These are phyloP conservation scores for Taphrina sp. DNA, from an alignment of 1,139 yeast species.

Conservation along the genomic window DNA sequence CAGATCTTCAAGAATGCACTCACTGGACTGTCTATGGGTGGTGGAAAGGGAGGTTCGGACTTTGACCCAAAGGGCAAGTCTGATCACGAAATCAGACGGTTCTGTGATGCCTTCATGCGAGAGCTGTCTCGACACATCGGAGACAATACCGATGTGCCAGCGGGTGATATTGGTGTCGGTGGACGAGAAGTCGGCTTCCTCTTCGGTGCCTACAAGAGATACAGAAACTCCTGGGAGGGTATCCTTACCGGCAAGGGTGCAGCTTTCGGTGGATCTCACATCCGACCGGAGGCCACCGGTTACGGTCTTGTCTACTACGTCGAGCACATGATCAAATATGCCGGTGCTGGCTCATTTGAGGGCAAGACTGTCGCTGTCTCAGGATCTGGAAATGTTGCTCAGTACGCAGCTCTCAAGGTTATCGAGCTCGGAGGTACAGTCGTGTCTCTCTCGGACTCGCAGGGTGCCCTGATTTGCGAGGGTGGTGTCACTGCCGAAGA, in stretches of 20 bases:
- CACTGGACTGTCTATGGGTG: constrained; percentile 97
- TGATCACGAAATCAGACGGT: constrained; percentile 91
- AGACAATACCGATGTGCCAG: constrained; percentile 95
- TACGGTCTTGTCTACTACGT: constrained; percentile 96
- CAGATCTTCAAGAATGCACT: constrained; percentile 98
- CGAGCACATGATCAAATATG: constrained; percentile 95
- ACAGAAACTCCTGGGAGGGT: constrained; percentile 94
- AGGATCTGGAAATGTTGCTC: constrained; percentile 99
- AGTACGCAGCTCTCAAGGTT: constrained; percentile 95
- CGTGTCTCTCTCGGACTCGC: constrained; percentile 89
- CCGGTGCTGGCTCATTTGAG: constrained; percentile 76
- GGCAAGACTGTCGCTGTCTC: constrained; percentile 96
- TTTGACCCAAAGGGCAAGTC: constrained; percentile 95
- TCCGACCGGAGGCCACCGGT: constrained; percentile 99
- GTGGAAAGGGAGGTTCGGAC: constrained; percentile 99
- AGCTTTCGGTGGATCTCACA: constrained; percentile 97
- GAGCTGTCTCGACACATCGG: constrained; percentile 96
- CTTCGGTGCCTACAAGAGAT: constrained; percentile 93
- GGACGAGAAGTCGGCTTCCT: constrained; percentile 90
- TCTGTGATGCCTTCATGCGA: constrained; percentile 93
- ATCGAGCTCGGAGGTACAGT: constrained; percentile 96
- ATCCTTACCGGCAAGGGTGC: constrained; percentile 97
- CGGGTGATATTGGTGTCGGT: constrained; percentile 94
- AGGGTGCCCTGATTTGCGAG: constrained; percentile 72
- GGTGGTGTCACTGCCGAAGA: constrained; percentile 80